phyloP scores from a whole-genome alignment of 2,329 filamentous ascomycete genomes.

The Cytospora paraplurivora region DNA sequence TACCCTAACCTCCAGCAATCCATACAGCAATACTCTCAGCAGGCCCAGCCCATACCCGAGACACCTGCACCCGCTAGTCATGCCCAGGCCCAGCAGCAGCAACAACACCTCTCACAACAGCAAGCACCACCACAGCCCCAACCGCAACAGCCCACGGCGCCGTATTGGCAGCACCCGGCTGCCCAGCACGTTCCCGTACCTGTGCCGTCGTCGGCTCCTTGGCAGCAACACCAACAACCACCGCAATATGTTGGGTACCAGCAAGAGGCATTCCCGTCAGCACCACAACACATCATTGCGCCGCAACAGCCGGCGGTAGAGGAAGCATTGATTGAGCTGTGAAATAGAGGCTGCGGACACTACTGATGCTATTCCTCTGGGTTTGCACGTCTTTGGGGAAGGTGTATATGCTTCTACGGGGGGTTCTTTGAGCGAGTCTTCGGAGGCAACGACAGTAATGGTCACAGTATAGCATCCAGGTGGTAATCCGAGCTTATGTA shows the following conservation, averaged over 20 bases:
- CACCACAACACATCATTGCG: constrained; percentile 57
- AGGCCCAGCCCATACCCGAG: constrained; percentile 43
- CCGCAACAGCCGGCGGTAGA: constrained; percentile 64
- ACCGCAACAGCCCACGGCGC: constrained; percentile 43
- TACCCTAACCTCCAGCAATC: constrained; percentile 52
- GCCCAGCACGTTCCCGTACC: constrained; percentile 44
- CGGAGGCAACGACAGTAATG: neutral
- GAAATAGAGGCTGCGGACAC: neutral
- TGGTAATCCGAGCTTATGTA: neutral
- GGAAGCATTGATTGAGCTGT: constrained; percentile 81
- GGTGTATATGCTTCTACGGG: neutral
- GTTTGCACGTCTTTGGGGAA: neutral
- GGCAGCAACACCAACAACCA: constrained; percentile 25
- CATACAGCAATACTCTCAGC: constrained; percentile 24
- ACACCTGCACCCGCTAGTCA: constrained; percentile 42
- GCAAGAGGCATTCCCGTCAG: constrained; percentile 66
- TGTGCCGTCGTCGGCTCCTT: constrained; percentile 45
- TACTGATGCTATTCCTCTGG: neutral
- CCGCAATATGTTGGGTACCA: constrained; percentile 52
- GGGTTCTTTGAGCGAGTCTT: neutral
- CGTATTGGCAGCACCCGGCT: constrained; percentile 52
- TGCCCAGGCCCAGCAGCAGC: constrained; percentile 40
- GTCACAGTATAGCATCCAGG: neutral
- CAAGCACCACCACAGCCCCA: constrained; percentile 33
- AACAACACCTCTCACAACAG: constrained; percentile 31